phyloP scores from a whole-genome alignment of 768 basidiomycete genomes.

The Zangia roseola region DNA sequence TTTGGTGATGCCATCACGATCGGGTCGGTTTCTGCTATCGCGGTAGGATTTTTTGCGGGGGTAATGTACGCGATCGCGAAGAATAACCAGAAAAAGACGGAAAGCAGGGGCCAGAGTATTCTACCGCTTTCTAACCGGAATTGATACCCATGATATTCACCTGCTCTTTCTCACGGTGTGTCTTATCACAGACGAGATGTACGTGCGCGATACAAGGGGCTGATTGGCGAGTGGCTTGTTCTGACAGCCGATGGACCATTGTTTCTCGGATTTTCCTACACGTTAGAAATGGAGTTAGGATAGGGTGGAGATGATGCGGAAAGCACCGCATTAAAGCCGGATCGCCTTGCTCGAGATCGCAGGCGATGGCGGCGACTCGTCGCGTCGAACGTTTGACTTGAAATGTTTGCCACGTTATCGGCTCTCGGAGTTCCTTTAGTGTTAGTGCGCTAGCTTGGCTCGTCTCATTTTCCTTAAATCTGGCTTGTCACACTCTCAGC shows the following conservation, averaged over 20 bases:
- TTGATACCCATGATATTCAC: slow-evolving; percentile 20
- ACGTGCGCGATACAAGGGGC: not conserved
- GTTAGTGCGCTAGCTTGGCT: not conserved
- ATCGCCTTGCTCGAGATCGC: slow-evolving; percentile 5
- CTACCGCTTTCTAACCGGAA: slow-evolving; percentile 64
- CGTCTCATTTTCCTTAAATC: slow-evolving; percentile 9
- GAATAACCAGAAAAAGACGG: slow-evolving; percentile 84
- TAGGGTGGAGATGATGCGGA: slow-evolving; percentile 22
- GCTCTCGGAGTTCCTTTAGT: not conserved
- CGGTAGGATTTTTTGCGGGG: slow-evolving; percentile 88
- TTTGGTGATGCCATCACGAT: slow-evolving; percentile 88
- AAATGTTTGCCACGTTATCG: not conserved
- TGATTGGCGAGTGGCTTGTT: not conserved
- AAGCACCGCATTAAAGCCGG: slow-evolving; percentile 35
- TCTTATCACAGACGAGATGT: not conserved
- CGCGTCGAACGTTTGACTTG: not conserved
- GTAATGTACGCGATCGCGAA: slow-evolving; percentile 92
- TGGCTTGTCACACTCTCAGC: not conserved
- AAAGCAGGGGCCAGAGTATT: slow-evolving; percentile 56
- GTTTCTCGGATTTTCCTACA: not conserved
- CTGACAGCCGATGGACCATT: too few species aligned
- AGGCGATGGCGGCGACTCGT: not conserved
- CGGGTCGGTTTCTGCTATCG: slow-evolving; percentile 86
- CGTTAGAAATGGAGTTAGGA: not conserved
- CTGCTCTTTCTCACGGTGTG: not conserved